phyloP scores from a whole-genome alignment of 805 yeast genomes.

The Candida vartiovaarae region DNA sequence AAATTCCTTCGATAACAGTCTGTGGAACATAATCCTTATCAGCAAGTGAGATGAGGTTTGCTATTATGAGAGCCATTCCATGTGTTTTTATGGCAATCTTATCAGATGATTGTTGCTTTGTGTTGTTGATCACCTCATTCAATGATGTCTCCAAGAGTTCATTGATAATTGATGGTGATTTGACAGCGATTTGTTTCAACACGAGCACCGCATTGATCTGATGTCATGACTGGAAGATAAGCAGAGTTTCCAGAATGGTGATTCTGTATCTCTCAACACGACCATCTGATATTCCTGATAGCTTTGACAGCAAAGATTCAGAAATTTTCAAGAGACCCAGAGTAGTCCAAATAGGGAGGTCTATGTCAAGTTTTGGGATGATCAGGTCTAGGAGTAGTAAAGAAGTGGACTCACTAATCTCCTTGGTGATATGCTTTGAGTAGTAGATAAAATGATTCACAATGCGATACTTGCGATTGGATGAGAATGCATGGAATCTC shows the following conservation, averaged over 20 bases:
- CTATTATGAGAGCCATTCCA: slow-evolving; percentile 33
- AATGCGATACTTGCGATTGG: slow-evolving; percentile 13
- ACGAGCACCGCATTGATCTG: slow-evolving; percentile 35
- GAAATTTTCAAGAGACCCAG: slow-evolving; percentile 19
- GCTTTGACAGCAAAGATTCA: slow-evolving; percentile 25
- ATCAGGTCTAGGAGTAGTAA: slow-evolving; percentile 23
- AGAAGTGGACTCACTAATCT: slow-evolving; percentile 29
- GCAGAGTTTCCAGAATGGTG: slow-evolving; percentile 30
- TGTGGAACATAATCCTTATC: slow-evolving; percentile 38
- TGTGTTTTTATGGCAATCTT: slow-evolving; percentile 27
- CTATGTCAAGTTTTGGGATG: slow-evolving; percentile 9
- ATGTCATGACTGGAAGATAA: slow-evolving; percentile 32
- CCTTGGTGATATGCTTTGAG: slow-evolving; percentile 20
- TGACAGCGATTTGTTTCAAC: slow-evolving; percentile 26
- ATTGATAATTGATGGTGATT: slow-evolving; percentile 30
- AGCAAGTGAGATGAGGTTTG: slow-evolving; percentile 28
- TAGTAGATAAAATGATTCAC: slow-evolving; percentile 17
- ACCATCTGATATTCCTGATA: slow-evolving; percentile 16
- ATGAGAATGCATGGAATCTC: slow-evolving; percentile 15
- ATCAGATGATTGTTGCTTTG: slow-evolving; percentile 20
- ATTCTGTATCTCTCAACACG: slow-evolving; percentile 22
- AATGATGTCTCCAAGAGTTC: slow-evolving; percentile 30
- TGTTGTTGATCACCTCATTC: slow-evolving; percentile 28
- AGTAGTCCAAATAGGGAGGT: slow-evolving; percentile 5
- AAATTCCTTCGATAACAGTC: slow-evolving; percentile 36